Evolutionary conservation across 164 flowering plant species (phyloP).

Genomic region (Stephania cephalantha): DNA sequence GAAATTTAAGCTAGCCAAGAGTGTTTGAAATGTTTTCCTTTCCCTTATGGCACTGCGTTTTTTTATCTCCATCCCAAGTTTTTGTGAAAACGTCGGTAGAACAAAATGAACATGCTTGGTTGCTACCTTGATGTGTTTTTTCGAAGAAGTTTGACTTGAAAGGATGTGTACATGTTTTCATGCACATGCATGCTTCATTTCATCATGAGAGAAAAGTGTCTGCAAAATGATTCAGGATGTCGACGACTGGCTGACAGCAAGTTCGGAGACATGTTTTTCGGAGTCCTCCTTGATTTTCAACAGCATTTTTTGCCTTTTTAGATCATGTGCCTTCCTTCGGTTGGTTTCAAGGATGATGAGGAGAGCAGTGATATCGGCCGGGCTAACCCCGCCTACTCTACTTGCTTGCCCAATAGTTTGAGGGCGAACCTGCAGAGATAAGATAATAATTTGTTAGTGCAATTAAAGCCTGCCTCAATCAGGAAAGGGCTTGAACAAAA

Average conservation of each 20-base stretch:
- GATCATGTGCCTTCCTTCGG: slow-evolving; percentile 53
- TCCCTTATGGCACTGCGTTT: neutral
- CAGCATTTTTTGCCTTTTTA: slow-evolving; percentile 35
- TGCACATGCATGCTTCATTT: neutral
- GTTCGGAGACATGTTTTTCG: slow-evolving; percentile 21
- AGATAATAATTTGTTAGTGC: neutral
- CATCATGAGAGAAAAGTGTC: neutral
- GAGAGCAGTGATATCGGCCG: slow-evolving; percentile 96
- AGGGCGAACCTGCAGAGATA: slow-evolving; percentile 65
- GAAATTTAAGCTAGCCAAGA: neutral
- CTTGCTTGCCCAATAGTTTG: slow-evolving; percentile 95
- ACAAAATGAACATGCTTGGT: neutral
- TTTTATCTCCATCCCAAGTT: neutral
- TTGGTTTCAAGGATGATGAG: slow-evolving; percentile 74
- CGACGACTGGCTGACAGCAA: slow-evolving; percentile 20
- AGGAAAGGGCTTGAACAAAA: neutral
- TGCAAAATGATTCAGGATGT: slow-evolving; percentile 1
- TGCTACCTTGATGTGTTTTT: neutral
- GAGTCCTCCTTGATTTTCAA: slow-evolving; percentile 29
- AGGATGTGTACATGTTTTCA: neutral
- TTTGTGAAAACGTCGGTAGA: neutral
- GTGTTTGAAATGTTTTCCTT: neutral
- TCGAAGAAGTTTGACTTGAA: neutral
- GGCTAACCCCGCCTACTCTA: slow-evolving; percentile 95
- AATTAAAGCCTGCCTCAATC: neutral